Conservation (phyloP, 1,284 basidiomycete genomes). For the Austroboletus niveus region DNA sequence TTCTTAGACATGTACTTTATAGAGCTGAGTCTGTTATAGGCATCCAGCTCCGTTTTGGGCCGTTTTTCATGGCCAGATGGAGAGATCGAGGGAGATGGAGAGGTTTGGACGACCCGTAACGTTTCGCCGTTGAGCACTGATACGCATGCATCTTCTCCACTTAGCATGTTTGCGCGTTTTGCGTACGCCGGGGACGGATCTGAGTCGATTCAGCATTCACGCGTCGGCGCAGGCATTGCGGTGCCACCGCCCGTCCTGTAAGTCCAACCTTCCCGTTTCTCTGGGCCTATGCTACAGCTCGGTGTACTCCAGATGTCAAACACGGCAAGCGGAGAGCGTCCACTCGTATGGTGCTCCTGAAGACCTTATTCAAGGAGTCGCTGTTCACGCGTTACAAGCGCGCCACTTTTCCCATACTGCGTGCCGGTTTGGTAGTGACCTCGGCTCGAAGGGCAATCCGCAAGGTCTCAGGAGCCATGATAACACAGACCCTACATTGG, state of each 20-base stretch:
- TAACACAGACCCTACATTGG: neutral
- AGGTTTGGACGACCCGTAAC: slow-evolving; percentile 5
- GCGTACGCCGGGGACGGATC: neutral
- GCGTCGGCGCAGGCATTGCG: neutral
- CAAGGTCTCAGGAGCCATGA: neutral
- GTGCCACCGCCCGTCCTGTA: slow-evolving; percentile 3
- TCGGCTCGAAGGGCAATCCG: neutral
- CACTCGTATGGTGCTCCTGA: neutral
- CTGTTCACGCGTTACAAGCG: neutral
- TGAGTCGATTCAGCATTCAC: neutral
- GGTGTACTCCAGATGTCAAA: slow-evolving; percentile 5
- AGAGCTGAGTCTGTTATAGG: slow-evolving; percentile 6
- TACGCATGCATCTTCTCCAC: neutral
- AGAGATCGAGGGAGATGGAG: neutral
- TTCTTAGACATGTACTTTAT: neutral
- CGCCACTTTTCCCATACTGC: neutral
- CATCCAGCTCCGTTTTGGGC: slow-evolving; percentile 7
- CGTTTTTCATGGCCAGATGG: neutral
- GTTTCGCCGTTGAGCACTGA: slow-evolving; percentile 1
- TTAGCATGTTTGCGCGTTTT: slow-evolving; percentile 4
- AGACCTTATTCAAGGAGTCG: neutral
- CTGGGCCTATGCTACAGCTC: neutral
- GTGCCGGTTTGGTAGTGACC: neutral
- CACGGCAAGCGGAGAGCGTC: neutral
- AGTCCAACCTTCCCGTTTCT: neutral